These are phyloP conservation scores for Setomelanomma holmii DNA, from an alignment of 2,329 filamentous ascomycete genomes.

Conservation along the genomic window DNA sequence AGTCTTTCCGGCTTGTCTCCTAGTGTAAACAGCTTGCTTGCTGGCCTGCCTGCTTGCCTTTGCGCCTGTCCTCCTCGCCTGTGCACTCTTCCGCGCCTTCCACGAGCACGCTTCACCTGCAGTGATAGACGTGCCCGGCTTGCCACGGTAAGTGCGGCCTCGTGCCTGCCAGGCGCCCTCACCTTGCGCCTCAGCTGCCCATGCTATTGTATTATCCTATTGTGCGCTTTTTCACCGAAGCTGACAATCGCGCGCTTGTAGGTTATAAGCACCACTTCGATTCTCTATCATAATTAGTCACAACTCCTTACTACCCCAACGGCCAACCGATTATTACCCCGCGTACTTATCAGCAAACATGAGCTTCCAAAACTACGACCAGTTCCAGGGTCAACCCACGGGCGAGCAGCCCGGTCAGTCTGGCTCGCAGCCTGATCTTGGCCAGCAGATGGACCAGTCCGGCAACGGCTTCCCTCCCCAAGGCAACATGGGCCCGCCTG, in stretches of 20 bases:
- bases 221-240: constrained; percentile 30
- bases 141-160: constrained; percentile 39
- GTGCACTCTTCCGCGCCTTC: constrained; percentile 23
- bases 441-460: constrained; percentile 64
- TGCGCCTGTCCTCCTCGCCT: constrained; percentile 28
- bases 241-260: constrained; percentile 34
- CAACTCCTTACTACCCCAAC: constrained; percentile 26
- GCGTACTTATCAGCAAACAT: constrained; percentile 57
- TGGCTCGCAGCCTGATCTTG: constrained; percentile 58
- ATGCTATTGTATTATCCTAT: not conserved
- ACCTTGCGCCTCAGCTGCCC: constrained; percentile 12
- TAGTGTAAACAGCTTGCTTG: constrained; percentile 7
- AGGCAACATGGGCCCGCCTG: constrained; percentile 55
- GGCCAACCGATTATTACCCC: constrained; percentile 23
- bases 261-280: constrained; percentile 28
- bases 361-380: constrained; percentile 72
- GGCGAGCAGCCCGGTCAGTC: constrained; percentile 57
- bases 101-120: constrained; percentile 19
- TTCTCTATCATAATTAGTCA: constrained; percentile 40
- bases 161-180: constrained; percentile 12
- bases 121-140: constrained; percentile 5
- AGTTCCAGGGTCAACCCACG: constrained; percentile 66
- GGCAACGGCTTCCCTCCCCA: constrained; percentile 57
- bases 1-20: constrained; percentile 37
- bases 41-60: constrained; percentile 14